These are phyloP conservation scores for Leucocoprinus sp. DNA, from an alignment of 768 basidiomycete genomes.

Conservation along the genomic window DNA sequence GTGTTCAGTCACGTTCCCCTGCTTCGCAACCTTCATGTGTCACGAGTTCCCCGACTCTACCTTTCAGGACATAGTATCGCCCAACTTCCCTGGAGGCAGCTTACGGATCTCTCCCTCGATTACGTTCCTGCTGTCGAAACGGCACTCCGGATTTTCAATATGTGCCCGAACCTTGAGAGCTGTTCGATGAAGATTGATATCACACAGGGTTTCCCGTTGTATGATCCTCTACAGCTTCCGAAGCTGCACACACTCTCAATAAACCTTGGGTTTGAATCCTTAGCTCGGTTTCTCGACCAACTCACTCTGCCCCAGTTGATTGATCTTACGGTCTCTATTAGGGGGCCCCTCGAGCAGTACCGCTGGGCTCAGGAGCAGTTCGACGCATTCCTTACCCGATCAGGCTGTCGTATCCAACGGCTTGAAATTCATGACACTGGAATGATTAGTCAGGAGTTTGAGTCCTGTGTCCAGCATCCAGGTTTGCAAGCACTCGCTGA, in stretches of 20 bases:
- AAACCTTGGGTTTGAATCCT: conserved; percentile 22
- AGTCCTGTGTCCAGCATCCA: conserved; percentile 20
- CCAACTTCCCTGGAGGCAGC: conserved; percentile 25
- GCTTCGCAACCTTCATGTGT: conserved; percentile 23
- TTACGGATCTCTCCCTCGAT: conserved; percentile 20
- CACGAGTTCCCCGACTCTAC: conserved; percentile 23
- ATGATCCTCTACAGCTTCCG: conserved; percentile 17
- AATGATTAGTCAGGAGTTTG: conserved; percentile 22
- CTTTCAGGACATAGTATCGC: conserved; percentile 18
- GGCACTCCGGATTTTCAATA: conserved; percentile 21
- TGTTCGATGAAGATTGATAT: conserved; percentile 24
- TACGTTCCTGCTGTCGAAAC: conserved; percentile 22
- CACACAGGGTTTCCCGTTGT: conserved; percentile 17
- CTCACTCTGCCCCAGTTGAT: conserved; percentile 21
- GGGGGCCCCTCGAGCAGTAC: conserved; percentile 21
- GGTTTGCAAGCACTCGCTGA: conserved; percentile 21
- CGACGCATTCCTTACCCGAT: conserved; percentile 23
- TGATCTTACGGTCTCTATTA: conserved; percentile 20
- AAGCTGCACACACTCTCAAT: conserved; percentile 21
- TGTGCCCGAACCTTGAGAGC: conserved; percentile 20
- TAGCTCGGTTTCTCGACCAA: conserved; percentile 22
- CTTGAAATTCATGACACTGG: conserved; percentile 27
- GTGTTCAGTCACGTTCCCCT: conserved; percentile 23
- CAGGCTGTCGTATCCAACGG: conserved; percentile 20
- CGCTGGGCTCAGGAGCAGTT: conserved; percentile 27